phyloP scores from a whole-genome alignment of 148 eudicot species.

The Euryodendron excelsum region DNA sequence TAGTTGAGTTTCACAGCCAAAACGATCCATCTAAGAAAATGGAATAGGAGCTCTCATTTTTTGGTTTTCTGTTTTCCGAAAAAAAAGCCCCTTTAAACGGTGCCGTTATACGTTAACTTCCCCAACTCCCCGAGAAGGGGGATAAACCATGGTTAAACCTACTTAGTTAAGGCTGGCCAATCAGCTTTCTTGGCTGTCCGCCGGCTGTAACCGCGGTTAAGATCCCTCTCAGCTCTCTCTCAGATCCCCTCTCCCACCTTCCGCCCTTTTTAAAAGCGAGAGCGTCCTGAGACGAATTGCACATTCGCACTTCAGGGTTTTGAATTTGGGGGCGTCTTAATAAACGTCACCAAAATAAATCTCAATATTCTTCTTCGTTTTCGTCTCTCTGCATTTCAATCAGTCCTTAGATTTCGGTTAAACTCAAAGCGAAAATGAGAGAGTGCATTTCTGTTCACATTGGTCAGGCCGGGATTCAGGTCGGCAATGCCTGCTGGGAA shows the following conservation, averaged over 20 bases:
- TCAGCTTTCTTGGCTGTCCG: not conserved
- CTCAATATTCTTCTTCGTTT: not conserved
- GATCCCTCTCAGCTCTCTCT: not conserved
- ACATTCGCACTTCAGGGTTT: not conserved
- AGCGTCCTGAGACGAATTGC: not conserved
- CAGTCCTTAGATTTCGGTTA: not conserved
- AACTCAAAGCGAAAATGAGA: not conserved
- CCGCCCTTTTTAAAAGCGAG: constrained; percentile 11
- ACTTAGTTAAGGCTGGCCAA: not conserved
- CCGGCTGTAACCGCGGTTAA: constrained; percentile 12
- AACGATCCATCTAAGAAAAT: not conserved
- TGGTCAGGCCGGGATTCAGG: constrained; percentile 34
- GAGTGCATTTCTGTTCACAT: constrained; percentile 33
- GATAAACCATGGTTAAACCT: constrained; percentile 11
- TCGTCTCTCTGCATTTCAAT: not conserved
- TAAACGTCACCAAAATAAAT: constrained; percentile 24
- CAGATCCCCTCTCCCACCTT: not conserved
- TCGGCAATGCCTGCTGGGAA: constrained; percentile 36
- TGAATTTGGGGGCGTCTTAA: constrained; percentile 26
- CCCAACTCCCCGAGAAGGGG: not conserved
- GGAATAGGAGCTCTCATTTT: not conserved
- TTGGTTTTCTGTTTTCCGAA: too few species aligned
- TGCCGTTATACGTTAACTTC: too few species aligned
- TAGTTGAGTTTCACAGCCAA: not conserved
- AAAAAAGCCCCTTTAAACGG: too few species aligned